Base-by-base conservation (phyloP, 495 filamentous ascomycete species). In the Neurospora sp. region DNA sequence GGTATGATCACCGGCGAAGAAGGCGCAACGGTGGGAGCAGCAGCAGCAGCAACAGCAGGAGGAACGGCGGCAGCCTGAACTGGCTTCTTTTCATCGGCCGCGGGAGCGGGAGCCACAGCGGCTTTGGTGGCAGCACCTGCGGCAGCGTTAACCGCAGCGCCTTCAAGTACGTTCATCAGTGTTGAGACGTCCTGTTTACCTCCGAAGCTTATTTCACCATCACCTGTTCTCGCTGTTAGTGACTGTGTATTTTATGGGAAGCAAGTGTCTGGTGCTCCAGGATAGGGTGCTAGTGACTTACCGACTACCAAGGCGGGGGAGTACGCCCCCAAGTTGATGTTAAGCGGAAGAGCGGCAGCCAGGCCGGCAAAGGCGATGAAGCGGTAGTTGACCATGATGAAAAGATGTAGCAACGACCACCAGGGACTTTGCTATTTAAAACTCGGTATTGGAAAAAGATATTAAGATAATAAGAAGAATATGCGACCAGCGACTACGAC, bases 161-260 rank as follows among this genome's bases (percentile, higher is more conserved):
- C 85, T 78, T 85, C 82, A 69, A 86, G 78, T 69, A 82, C 84
- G 71, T 82, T 85, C 76, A 86, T 83, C 70, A 86, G 73, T 68
- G 79, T 80, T 42, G 85, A 82, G 10, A 88, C 86, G 76, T 84
- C 81, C 80, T 87, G 84, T 68, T 82, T 82, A 48, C 84, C 83
- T 72, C 86, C 86, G 74, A 88, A 87, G 73, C 86, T 88, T 74
- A 88, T 88, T 80, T 89, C 87, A 82, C 86, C 87, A 84, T 88
- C 86, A 88, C 87, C 87, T 85, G 85, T 85, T 78, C 84, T 79
- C 71, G 69, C 75, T 69, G 75, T 80, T 53, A 79, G 73, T 18
- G 27, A 31, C 27, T 31, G 27, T 31, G 27, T 31, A 31, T 31
- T 31, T 31, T 31, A 31, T 31, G 27, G 27, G 27, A 31, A 31